Evolutionary conservation across 1,284 basidiomycete species (phyloP), one percentile per base, ranked within the genome.

Genomic region (Rhodotorula glutinis): DNA sequence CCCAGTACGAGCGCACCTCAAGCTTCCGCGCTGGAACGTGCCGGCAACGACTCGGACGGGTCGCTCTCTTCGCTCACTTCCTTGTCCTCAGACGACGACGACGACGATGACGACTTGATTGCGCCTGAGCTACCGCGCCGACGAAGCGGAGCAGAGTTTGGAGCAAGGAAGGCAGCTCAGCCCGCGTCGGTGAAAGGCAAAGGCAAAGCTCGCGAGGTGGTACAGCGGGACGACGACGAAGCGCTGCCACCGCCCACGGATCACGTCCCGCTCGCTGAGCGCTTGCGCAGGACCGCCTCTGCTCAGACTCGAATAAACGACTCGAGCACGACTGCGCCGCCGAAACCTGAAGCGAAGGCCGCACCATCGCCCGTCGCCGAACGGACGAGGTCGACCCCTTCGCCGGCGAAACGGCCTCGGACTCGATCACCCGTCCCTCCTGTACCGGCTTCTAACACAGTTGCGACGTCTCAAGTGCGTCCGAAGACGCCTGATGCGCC

Each of bases 241-340:
- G 51, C 25, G 16, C 29, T 60, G 7, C 66, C 66, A 0, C 41
- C 62, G 9, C 66, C 66, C 29, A 43, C 57, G 33, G 58, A 60
- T n/a, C 55, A 60, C 27, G 66, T 67, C 11, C 61, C 66, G 7
- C 58, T 60, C 7, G 40, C 23, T 0, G 49, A 40, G 9, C 53
- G 61, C 21, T 25, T 56, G 16, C 33, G 46, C n/a, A 46, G 33
- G 4, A 8, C 33, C 43, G 33, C 33, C 33, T 38, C 33, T 38
- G 33, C 33, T 38, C 33, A 38, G 33, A 5, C 33, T 38, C 33
- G 33, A 38, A 38, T 11, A 38, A 11, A 11, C 44, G 29, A 25
- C 30, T 25, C 8, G 44, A 17, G 21, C 33, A 44, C 5, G 33
- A 38, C 33, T 38, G 14, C 43, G 30, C 60, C 19, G 27, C 60